phyloP scores from a whole-genome alignment of 441 rosid genomes.

The Corymbia citriodora region DNA sequence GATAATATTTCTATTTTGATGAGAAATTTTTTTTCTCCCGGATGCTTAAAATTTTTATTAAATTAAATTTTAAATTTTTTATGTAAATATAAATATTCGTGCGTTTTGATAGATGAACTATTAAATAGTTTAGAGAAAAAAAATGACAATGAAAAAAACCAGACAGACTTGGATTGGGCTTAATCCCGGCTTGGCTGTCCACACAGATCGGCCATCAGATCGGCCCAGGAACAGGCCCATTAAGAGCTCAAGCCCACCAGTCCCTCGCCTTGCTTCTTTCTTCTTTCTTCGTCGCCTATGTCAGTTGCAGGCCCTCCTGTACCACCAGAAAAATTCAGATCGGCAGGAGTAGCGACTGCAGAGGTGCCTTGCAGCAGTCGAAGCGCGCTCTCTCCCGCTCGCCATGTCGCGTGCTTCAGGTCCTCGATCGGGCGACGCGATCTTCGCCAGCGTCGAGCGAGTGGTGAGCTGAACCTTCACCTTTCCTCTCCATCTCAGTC shows the following conservation, averaged over 20 bases:
- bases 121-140: background rate
- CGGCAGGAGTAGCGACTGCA: background rate
- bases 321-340: background rate
- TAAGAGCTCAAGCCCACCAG: background rate
- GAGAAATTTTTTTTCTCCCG: background rate
- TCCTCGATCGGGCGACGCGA: constrained; percentile 87
- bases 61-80: accelerated
- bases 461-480: constrained; percentile 40
- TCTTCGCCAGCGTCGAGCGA: constrained; percentile 80
- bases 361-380: background rate
- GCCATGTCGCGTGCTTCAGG: constrained; percentile 33
- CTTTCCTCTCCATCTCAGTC: background rate
- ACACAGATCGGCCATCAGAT: background rate
- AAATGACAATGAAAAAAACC: too few relatives aligned
- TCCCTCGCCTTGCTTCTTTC: background rate
- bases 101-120: background rate
- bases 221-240: background rate
- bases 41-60: background rate
- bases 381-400: background rate
- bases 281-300: background rate
- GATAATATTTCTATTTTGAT: background rate
- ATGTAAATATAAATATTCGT: background rate
- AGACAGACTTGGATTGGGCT: background rate
- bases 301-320: background rate
- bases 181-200: background rate